Evolutionary conservation across 2,329 filamentous ascomycete genomes (phyloP).

Genomic region (Diplodia seriata): DNA sequence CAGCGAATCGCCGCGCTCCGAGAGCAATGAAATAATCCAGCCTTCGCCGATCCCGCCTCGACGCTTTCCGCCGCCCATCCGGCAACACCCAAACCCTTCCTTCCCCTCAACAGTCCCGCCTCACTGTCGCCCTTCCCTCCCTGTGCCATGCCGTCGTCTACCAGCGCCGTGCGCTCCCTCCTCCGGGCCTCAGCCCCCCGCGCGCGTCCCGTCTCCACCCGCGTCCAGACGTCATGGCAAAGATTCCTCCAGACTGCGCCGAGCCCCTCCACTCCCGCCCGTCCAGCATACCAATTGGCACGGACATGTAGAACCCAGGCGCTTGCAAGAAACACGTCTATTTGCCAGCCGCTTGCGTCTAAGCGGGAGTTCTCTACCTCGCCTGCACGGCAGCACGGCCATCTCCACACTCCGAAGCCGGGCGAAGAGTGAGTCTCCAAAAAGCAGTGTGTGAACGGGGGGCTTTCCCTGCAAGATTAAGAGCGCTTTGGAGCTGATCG

Average conservation of each 20-base stretch:
- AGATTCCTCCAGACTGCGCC: conserved; percentile 25
- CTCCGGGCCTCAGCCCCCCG: conserved; percentile 10
- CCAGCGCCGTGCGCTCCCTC: conserved; percentile 24
- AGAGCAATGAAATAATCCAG: conserved; percentile 28
- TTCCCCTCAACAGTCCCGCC: conserved; percentile 28
- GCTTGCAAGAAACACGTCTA: background rate
- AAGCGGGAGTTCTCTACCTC: conserved; percentile 70
- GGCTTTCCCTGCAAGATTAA: background rate
- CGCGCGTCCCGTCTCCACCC: conserved; percentile 7
- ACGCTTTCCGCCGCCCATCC: conserved; percentile 20
- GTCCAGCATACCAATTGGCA: background rate
- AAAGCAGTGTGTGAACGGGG: background rate
- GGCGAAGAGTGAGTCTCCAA: conserved; percentile 79
- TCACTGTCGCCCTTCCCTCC: background rate
- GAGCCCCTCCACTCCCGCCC: background rate
- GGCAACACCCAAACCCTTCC: conserved; percentile 1
- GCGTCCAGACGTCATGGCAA: conserved; percentile 21
- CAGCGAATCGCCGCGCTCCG: conserved; percentile 31
- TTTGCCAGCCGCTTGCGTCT: conserved; percentile 29
- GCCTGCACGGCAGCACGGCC: conserved; percentile 69
- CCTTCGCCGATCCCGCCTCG: conserved; percentile 19
- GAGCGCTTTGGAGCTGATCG: conserved; percentile 1
- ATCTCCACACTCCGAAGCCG: conserved; percentile 81
- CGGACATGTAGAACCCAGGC: conserved; percentile 7
- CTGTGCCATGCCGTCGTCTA: conserved; percentile 16